Evolutionary conservation across 2,329 filamentous ascomycete genomes (phyloP), one percentile per base, ranked within the genome.

Genomic region (Rasamsonia emersonii): DNA sequence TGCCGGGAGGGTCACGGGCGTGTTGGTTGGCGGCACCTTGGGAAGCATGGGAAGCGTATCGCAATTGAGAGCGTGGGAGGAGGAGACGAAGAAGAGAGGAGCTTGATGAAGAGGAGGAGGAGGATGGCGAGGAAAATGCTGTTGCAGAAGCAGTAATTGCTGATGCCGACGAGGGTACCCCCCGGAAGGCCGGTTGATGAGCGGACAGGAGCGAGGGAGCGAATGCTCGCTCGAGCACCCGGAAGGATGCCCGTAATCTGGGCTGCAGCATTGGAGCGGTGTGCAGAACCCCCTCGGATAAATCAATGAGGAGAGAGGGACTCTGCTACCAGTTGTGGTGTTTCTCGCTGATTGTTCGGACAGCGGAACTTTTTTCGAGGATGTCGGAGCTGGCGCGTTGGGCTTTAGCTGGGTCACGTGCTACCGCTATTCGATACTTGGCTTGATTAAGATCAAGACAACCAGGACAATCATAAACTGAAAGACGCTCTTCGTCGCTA

Each of bases 1-100:
- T 94, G 48, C 80, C 80, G 1, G 79, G 70, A 3, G 78, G 77
- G 49, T 82, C 73, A 52, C 79, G 79, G 17, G 76, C 73, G 43
- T 75, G 74, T 39, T 47, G 45, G 52, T 82, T 93, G 61, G 77
- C 77, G 38, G 73, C 67, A 47, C 76, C 75, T 64, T 80, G 74
- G 16, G 74, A 61, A 46, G 75, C 71, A 65, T 81, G 77, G 10
- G 75, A 73, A 42, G 77, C 77, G 53, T 78, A 62, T 54, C 77
- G 66, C 41, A 71, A 56, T 47, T 69, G 66, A 24, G 59, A 61
- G 46, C 69, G 56, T 26, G 52, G 54, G 37, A 53, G 46, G 39
- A 50, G 44, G 44, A 38, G 52, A 42, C 18, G 45, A 25, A 38
- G 51, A 46, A 26, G 57, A 51, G 36, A 54, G n/a, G n/a, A n/a